These are phyloP conservation scores for Citrus mangshanensis DNA, from an alignment of 345 rosid species.

Conservation along the genomic window DNA sequence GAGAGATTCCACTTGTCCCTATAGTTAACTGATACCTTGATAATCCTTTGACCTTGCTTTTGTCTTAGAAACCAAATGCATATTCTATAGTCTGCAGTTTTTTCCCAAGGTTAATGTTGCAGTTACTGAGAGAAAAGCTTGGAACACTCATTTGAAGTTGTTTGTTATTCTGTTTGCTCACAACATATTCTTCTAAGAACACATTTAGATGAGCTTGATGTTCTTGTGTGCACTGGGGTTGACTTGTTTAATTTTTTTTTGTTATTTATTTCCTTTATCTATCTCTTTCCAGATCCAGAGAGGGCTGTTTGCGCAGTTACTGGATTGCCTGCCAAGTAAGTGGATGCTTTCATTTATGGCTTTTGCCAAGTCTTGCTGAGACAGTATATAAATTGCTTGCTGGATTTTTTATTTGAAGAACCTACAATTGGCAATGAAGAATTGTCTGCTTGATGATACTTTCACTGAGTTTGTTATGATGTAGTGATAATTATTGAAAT, in stretches of 20 bases:
- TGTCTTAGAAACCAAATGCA: neutral
- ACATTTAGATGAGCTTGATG: neutral
- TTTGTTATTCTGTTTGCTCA: neutral
- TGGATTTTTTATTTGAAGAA: neutral
- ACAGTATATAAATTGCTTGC: neutral
- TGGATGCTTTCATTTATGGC: slow-evolving; percentile 12
- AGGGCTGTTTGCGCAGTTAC: slow-evolving; percentile 77
- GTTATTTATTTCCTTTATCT: slow-evolving; percentile 1
- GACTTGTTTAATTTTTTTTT: neutral
- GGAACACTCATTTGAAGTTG: neutral
- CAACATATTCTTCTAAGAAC: neutral
- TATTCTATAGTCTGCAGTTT: neutral
- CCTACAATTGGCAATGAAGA: neutral
- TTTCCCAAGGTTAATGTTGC: neutral
- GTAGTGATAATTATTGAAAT: neutral
- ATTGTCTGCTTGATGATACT: neutral
- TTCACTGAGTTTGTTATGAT: neutral
- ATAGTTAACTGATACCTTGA: neutral
- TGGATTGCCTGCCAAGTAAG: slow-evolving; percentile 97
- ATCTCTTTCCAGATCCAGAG: slow-evolving; percentile 66
- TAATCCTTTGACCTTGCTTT: neutral
- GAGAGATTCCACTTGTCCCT: neutral
- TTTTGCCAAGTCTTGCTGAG: neutral
- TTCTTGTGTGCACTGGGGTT: neutral
- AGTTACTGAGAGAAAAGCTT: neutral